phyloP scores from a whole-genome alignment of 768 basidiomycete species.

The Grammothele lineata region DNA sequence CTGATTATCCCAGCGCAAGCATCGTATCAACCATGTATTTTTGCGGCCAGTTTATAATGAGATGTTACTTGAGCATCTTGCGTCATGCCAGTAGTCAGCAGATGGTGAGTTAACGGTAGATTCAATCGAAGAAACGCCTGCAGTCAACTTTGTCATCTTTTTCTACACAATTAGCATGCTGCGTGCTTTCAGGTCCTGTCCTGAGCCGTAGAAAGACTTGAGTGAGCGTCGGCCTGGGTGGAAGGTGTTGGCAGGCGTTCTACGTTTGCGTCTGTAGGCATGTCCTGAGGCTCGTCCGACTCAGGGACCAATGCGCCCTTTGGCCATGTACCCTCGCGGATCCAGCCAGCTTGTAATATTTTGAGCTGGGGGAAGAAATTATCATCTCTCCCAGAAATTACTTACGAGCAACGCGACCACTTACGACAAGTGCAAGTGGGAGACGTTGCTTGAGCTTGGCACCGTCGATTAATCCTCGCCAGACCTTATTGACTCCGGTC shows the following conservation, averaged over 20 bases:
- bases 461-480: slow-evolving; percentile 59
- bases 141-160: no score
- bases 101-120: no score
- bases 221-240: no score
- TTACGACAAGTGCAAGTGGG: slow-evolving; percentile 62
- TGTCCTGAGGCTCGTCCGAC: slow-evolving; percentile 63
- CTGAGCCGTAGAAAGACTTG: no score
- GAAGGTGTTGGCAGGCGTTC: no score
- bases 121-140: no score
- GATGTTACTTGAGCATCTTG: not conserved
- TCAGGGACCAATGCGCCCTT: slow-evolving; percentile 53
- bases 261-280: no score
- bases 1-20: not conserved
- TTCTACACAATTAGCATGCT: no score
- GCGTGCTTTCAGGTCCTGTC: no score
- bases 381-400: no score
- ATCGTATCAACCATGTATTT: not conserved
- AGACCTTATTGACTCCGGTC: slow-evolving; percentile 54
- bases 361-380: slow-evolving; percentile 59
- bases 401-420: slow-evolving; percentile 27
- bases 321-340: slow-evolving; percentile 77
- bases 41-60: not conserved
- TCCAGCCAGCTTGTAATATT: slow-evolving; percentile 70
- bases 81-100: not conserved
- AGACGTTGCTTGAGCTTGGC: slow-evolving; percentile 52